A percentile compares a stretch with the other conserved stretches of the same genome.
Evolutionary conservation across 2,329 filamentous ascomycete species (phyloP).

Genomic region (Lecanoromycetidae sp.): DNA sequence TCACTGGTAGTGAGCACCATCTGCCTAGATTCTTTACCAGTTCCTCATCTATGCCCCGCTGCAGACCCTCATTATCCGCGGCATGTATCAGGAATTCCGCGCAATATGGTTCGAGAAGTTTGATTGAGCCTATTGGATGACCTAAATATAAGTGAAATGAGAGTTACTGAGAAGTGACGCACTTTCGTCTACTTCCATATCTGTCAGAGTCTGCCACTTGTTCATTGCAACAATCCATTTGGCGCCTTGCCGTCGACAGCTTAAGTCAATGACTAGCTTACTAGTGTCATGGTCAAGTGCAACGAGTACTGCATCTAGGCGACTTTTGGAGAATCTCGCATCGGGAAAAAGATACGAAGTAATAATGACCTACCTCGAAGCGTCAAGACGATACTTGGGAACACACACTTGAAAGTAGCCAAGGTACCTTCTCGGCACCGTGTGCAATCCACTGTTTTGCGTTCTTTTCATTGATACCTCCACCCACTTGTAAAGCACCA

Average conservation of each 20-base stretch:
- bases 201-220: slow-evolving; percentile 96
- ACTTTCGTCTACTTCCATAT: slow-evolving; percentile 89
- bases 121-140: slow-evolving; percentile 57
- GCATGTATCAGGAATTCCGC: slow-evolving; percentile 96
- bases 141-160: neutral
- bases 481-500: slow-evolving; percentile 71
- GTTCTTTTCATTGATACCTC: slow-evolving; percentile 82
- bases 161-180: slow-evolving; percentile 19
- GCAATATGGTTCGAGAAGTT: slow-evolving; percentile 74
- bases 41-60: slow-evolving; percentile 77
- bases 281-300: slow-evolving; percentile 61
- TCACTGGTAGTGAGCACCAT: slow-evolving; percentile 88
- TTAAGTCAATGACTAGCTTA: slow-evolving; percentile 88
- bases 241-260: slow-evolving; percentile 64
- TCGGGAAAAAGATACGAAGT: slow-evolving; percentile 89
- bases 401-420: neutral
- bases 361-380: slow-evolving; percentile 67
- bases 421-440: slow-evolving; percentile 75
- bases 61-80: slow-evolving; percentile 89
- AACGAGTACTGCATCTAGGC: slow-evolving; percentile 61
- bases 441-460: slow-evolving; percentile 73
- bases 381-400: slow-evolving; percentile 4
- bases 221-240: slow-evolving; percentile 98
- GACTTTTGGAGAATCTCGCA: slow-evolving; percentile 64
- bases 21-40: slow-evolving; percentile 63